Base-by-base conservation (phyloP, 495 filamentous ascomycete species). In the Evernia prunastri region DNA sequence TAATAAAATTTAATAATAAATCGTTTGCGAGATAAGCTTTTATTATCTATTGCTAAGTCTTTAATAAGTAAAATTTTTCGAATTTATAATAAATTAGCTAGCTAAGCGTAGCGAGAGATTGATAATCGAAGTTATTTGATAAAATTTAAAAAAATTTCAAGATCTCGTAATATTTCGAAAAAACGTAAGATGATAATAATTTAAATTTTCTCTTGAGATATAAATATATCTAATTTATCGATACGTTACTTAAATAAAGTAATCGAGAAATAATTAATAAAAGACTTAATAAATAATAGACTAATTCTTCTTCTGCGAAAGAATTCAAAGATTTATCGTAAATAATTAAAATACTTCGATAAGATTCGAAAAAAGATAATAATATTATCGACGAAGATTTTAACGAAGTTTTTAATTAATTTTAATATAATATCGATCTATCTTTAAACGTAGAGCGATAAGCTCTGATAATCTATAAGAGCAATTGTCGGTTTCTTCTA, bases 331-430 rank as follows among this genome's bases (percentile, higher is more conserved):
- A 43, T 37, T 29, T 45, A 47, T 20, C 9, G 20, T 60, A 59
- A 25, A 25, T 59, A 59, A 18, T 15, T 60, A 43, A 35, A 15
- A 29, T 36, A 29, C 27, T 59, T 43, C 8, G 13, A 35, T 60
- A 59, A 63, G 8, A 25, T 54, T 33, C 35, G 3, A 4, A 8
- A 39, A 5, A n/a, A 65, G 7, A 56, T 61, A 40, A 61, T 39
- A 57, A 66, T 56, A 61, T 56, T 49, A 61, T 66, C 29, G 17
- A 61, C 35, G 49, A 39, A 61, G 12, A 29, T 45, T 42, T 56
- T 51, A 6, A 18, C 10, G 58, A 61, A 61, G 13, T 11, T 9
- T 31, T 39, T 29, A 12, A 40, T 29, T 43, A 2, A 33, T 2
- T 2, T 0, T 60, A 60, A 12, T 1, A 60, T 37, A n/a, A 12